Evolutionary conservation across 257 asterid genomes (phyloP).

Genomic region (Voacanga thouarsii): DNA sequence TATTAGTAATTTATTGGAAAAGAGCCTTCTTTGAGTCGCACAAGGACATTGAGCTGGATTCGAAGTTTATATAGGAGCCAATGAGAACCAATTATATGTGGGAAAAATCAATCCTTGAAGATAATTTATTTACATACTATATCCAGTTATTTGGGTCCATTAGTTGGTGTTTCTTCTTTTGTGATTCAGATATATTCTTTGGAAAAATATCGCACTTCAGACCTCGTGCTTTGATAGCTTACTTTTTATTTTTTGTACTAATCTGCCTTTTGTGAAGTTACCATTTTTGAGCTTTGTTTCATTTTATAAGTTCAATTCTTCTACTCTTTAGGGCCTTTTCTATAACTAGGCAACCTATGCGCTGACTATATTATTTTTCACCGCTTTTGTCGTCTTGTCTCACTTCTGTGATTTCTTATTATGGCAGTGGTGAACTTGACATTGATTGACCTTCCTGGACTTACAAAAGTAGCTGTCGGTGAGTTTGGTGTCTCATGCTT

Average conservation of each 20-base stretch:
- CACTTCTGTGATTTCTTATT: constrained; percentile 25
- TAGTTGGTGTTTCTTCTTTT: neutral
- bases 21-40: neutral
- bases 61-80: neutral
- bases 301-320: neutral
- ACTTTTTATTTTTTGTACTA: neutral
- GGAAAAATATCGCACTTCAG: neutral
- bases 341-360: neutral
- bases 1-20: neutral
- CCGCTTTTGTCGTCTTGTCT: constrained; percentile 6
- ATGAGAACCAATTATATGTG: neutral
- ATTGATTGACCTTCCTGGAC: constrained; percentile 96
- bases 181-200: too few species aligned
- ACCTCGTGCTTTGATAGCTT: neutral
- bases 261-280: neutral
- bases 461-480: constrained; percentile 98
- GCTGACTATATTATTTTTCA: neutral
- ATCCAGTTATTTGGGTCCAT: neutral
- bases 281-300: neutral
- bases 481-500: constrained; percentile 30
- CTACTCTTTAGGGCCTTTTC: neutral
- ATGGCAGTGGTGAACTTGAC: constrained; percentile 94
- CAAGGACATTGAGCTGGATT: neutral
- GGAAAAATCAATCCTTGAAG: neutral
- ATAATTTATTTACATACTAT: neutral